These are phyloP conservation scores for Rhodofomes roseus DNA, from an alignment of 1,284 basidiomycete species.

Conservation along the genomic window DNA sequence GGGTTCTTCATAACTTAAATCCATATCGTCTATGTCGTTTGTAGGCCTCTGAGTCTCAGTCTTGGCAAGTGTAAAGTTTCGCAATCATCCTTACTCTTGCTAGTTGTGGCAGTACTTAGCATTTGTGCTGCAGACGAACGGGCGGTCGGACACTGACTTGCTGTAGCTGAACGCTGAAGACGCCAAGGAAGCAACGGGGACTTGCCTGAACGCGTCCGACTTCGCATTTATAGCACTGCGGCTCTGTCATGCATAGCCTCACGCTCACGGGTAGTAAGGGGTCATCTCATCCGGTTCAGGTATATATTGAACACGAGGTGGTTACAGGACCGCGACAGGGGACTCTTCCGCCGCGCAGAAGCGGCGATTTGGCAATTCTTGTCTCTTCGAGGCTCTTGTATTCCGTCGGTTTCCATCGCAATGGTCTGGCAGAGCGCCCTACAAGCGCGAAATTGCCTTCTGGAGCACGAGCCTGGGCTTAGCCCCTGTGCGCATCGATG, in stretches of 20 bases:
- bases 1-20: not conserved
- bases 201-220: no score
- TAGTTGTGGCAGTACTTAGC: no score
- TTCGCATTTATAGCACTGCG: no score
- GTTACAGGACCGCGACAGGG: not conserved
- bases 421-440: not conserved
- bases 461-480: not conserved
- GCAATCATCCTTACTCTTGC: no score
- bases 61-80: not conserved
- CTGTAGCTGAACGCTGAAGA: no score
- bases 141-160: no score
- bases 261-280: no score
- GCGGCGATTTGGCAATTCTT: not conserved
- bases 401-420: not conserved
- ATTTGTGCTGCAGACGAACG: no score
- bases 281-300: no score
- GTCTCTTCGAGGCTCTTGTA: not conserved
- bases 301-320: not conserved
- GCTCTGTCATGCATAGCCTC: no score
- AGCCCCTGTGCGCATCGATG: not conserved
- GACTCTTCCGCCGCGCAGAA: not conserved
- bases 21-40: not conserved
- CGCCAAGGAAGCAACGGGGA: no score
- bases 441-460: no score
- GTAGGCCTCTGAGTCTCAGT: not conserved